Percentiles rank a stretch among this genome's conserved stretches.
Conservation (phyloP, 1,284 basidiomycete species). For the Melampsora americana region DNA sequence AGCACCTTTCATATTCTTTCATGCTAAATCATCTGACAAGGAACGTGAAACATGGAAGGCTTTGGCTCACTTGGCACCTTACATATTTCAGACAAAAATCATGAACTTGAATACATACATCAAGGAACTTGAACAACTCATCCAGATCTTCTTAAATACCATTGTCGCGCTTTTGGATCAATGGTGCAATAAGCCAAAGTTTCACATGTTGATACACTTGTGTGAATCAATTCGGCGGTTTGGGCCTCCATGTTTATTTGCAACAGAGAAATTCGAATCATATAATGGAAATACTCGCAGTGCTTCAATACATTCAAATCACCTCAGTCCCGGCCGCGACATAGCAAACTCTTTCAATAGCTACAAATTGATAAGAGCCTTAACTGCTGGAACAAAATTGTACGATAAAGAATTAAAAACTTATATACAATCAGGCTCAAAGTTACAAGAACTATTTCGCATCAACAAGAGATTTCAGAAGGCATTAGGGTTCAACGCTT, state of each 20-base stretch:
- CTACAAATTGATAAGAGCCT: background rate
- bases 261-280: conserved; percentile 15
- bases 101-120: conserved; percentile 51
- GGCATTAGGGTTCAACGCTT: too few species aligned
- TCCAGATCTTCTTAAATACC: conserved; percentile 52
- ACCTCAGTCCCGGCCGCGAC: background rate
- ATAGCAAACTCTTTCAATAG: conserved; percentile 1
- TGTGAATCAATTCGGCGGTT: conserved; percentile 44
- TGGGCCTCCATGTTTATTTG: conserved; percentile 1
- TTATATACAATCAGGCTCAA: too few species aligned
- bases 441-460: too few species aligned
- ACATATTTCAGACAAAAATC: conserved; percentile 56
- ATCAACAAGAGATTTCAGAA: too few species aligned
- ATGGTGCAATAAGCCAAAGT: conserved; percentile 58
- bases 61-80: conserved; percentile 53
- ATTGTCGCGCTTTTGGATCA: conserved; percentile 51
- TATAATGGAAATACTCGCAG: conserved; percentile 6
- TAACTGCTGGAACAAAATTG: conserved; percentile 54
- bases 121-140: conserved; percentile 50
- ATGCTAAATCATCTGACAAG: conserved; percentile 47
- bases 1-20: conserved; percentile 55
- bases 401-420: background rate
- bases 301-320: conserved; percentile 18
- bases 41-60: conserved; percentile 52
- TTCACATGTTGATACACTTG: conserved; percentile 50